These are phyloP conservation scores for Cercophora sp. DNA, from an alignment of 495 filamentous ascomycete genomes.

Conservation along the genomic window DNA sequence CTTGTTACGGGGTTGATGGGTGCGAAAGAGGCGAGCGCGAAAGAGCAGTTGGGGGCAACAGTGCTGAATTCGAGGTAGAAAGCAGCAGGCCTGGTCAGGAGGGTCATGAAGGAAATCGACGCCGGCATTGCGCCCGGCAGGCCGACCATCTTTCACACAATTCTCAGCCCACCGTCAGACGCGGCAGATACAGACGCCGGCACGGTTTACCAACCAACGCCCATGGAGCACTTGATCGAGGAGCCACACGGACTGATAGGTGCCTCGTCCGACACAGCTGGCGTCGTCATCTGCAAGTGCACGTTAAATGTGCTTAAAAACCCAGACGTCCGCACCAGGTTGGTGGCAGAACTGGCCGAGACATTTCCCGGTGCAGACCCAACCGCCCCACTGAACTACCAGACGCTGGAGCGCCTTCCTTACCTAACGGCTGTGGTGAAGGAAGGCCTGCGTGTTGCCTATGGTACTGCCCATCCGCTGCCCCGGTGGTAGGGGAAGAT, in stretches of 20 bases:
- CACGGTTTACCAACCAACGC: not conserved
- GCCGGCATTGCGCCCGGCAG: not conserved
- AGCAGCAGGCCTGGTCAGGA: not conserved
- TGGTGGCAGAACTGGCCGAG: not conserved
- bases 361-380: not conserved
- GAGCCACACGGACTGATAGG: not conserved
- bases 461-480: not conserved
- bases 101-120: not conserved
- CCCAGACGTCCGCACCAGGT: not conserved
- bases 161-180: not conserved
- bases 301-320: not conserved
- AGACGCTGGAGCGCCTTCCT: not conserved
- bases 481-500: not conserved
- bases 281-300: not conserved
- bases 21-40: not conserved
- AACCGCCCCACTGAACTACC: not conserved
- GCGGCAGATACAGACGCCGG: not conserved
- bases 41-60: too few species aligned
- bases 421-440: not conserved
- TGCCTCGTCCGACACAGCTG: not conserved
- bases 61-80: too few species aligned
- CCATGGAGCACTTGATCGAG: not conserved
- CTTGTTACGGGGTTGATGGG: not conserved
- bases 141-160: conserved; percentile 2
- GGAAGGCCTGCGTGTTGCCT: not conserved